Percentiles rank a stretch among this genome's conserved stretches.
These are phyloP conservation scores for Eucalyptus sp. DNA, from an alignment of 345 rosid species.

Conservation along the genomic window DNA sequence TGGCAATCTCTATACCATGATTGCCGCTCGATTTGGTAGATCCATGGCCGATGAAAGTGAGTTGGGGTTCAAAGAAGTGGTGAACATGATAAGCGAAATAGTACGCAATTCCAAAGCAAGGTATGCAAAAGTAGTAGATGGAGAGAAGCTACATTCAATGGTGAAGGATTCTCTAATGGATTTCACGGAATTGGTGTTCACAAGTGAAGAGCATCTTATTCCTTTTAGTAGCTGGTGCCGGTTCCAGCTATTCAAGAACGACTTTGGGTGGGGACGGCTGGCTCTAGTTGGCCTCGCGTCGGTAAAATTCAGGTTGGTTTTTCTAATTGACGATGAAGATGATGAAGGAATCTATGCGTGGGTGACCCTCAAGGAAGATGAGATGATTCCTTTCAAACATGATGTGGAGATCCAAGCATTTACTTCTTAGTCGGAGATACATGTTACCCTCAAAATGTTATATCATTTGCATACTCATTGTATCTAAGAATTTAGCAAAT, in stretches of 20 bases:
- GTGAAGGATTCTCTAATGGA: background rate
- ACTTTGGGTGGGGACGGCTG: constrained; percentile 46
- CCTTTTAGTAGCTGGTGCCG: constrained; percentile 17
- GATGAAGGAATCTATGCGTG: constrained; percentile 32
- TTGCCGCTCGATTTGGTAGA: background rate
- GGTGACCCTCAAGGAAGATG: constrained; percentile 10
- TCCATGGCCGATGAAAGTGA: background rate
- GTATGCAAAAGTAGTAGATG: background rate
- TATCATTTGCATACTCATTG: background rate
- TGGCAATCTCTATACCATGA: background rate
- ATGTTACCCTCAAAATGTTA: background rate
- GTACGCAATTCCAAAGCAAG: background rate
- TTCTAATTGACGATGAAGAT: constrained; percentile 20
- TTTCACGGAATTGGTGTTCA: background rate
- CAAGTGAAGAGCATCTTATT: background rate
- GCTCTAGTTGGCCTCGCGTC: constrained; percentile 20
- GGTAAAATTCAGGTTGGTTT: constrained; percentile 4
- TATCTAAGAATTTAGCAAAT: background rate
- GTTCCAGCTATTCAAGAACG: constrained; percentile 17
- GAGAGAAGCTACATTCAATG: background rate
- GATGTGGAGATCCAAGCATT: background rate
- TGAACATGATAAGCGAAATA: background rate
- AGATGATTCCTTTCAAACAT: background rate
- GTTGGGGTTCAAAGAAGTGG: background rate
- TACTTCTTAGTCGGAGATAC: background rate